Evolutionary conservation across 495 filamentous ascomycete species (phyloP).

Genomic region (Haplographium delicatum): DNA sequence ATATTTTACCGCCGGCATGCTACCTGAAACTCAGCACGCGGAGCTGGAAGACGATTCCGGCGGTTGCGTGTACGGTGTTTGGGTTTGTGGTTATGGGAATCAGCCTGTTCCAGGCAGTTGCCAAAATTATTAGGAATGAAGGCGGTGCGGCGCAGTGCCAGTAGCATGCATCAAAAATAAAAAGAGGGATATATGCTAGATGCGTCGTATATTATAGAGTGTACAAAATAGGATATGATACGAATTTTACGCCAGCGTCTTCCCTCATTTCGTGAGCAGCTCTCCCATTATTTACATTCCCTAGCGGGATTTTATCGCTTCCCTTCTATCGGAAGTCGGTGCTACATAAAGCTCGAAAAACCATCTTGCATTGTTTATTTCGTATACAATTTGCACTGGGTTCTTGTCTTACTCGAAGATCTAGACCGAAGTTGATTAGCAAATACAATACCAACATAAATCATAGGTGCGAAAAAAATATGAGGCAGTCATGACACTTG

Average conservation of each 20-base stretch:
- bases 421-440: too few species aligned
- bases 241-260: not conserved
- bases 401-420: too few species aligned
- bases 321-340: too few species aligned
- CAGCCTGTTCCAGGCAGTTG: constrained; percentile 68
- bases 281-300: too few species aligned
- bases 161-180: not conserved
- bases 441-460: too few species aligned
- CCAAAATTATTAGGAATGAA: constrained; percentile 48
- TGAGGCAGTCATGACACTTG: too few species aligned
- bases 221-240: constrained; percentile 1
- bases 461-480: too few species aligned
- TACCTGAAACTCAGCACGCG: constrained; percentile 85
- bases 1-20: constrained; percentile 91
- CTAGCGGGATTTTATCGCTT: too few species aligned
- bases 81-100: constrained; percentile 79
- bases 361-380: too few species aligned
- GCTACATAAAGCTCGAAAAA: too few species aligned
- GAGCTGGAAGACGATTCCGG: constrained; percentile 49
- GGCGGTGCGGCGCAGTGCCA: constrained; percentile 20
- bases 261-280: too few species aligned
- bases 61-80: constrained; percentile 45
- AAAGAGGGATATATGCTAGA: not conserved
- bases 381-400: too few species aligned
- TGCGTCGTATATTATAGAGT: not conserved